Percentiles rank a stretch among this genome's conserved stretches.
Conservation (phyloP, 129 eudicot species). For the Artemisia argyi region DNA sequence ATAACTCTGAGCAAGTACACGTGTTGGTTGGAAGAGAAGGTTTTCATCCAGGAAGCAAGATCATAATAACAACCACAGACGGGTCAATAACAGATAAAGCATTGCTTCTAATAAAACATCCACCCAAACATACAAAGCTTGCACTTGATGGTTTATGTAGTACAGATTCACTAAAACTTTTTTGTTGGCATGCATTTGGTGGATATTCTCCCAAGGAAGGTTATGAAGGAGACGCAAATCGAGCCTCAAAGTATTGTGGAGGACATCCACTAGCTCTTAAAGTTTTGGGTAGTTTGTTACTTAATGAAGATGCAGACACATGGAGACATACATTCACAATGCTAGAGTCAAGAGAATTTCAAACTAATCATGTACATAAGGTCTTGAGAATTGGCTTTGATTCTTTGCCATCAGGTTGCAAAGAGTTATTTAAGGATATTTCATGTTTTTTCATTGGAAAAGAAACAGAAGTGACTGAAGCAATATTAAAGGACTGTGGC, state of each 20-base stretch:
- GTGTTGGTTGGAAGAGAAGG: neutral
- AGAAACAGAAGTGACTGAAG: neutral
- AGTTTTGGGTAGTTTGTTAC: conserved; percentile 4
- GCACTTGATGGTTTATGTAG: neutral
- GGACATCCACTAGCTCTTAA: conserved; percentile 15
- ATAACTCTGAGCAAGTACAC: neutral
- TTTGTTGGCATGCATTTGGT: conserved; percentile 22
- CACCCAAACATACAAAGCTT: conserved; percentile 12
- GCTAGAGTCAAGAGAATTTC: neutral
- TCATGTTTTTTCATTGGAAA: conserved; percentile 34
- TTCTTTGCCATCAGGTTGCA: conserved; percentile 4
- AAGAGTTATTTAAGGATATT: conserved; percentile 25
- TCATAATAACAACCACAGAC: conserved; percentile 14
- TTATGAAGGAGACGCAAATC: neutral
- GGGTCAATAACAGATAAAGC: conserved; percentile 11
- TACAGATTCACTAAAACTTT: neutral
- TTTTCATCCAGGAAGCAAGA: conserved; percentile 12
- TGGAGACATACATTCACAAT: neutral
- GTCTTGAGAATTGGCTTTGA: neutral
- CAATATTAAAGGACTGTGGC: conserved; percentile 18
- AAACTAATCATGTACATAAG: neutral
- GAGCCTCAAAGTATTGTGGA: conserved; percentile 15
- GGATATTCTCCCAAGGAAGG: conserved; percentile 1
- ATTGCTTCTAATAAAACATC: neutral
- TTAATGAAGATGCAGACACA: neutral